Conservation (phyloP, 495 filamentous ascomycete species). For the Talaromyces liani region DNA sequence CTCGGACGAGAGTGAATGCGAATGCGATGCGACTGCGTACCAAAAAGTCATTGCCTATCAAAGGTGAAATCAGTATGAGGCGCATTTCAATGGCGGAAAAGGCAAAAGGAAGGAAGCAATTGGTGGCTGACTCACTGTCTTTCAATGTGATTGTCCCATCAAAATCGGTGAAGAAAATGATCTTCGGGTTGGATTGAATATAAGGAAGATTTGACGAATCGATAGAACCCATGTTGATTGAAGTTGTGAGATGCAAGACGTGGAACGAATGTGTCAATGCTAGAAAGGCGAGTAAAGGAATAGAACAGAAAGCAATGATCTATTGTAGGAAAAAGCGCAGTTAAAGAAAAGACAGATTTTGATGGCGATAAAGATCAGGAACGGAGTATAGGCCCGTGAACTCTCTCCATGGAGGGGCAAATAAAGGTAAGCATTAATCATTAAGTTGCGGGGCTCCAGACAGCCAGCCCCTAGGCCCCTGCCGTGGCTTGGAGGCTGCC, state of each 20-base stretch:
- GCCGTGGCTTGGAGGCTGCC: not conserved
- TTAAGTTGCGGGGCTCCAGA: not conserved
- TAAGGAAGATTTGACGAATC: constrained; percentile 32
- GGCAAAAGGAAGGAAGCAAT: not conserved
- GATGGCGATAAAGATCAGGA: not conserved
- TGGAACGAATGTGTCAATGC: constrained; percentile 5
- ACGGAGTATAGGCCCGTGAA: not conserved
- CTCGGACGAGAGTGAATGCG: not conserved
- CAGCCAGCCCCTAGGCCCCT: not conserved
- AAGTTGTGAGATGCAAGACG: constrained; percentile 1
- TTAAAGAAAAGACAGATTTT: not conserved
- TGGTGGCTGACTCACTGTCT: constrained; percentile 54
- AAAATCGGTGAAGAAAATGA: constrained; percentile 97
- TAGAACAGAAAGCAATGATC: not conserved
- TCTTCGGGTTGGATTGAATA: constrained; percentile 62
- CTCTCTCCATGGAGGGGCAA: not conserved
- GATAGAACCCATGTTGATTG: constrained; percentile 27
- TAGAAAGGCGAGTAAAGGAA: not conserved
- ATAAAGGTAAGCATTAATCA: not conserved
- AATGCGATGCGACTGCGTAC: constrained; percentile 23
- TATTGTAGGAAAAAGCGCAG: not conserved
- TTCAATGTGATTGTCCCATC: constrained; percentile 89
- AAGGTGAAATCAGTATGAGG: too few species aligned
- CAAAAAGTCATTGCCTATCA: constrained; percentile 81
- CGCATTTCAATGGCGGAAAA: too few species aligned